These are phyloP conservation scores for Pseudogymnoascus sp. DNA, from an alignment of 2,329 filamentous ascomycete genomes.

Conservation along the genomic window DNA sequence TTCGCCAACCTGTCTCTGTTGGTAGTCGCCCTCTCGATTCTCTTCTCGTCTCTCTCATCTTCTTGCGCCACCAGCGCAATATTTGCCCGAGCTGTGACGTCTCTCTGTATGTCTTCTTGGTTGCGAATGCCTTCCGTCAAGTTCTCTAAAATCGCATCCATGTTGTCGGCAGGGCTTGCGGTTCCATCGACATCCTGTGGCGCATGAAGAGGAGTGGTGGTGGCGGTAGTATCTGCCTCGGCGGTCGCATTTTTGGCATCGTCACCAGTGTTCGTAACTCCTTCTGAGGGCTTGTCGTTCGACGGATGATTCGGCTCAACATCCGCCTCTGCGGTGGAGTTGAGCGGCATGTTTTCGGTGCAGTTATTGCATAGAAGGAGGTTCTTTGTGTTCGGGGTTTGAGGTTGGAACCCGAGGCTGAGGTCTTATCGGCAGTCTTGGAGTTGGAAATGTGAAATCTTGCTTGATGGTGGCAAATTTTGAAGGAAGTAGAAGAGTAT, in stretches of 20 bases:
- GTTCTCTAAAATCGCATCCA: constrained; percentile 40
- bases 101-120: constrained; percentile 83
- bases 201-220: background rate
- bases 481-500: background rate
- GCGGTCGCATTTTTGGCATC: constrained; percentile 25
- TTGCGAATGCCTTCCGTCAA: constrained; percentile 67
- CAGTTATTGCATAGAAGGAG: constrained; percentile 3
- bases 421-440: background rate
- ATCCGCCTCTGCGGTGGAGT: constrained; percentile 6
- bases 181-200: background rate
- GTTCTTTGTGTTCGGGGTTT: background rate
- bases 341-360: constrained; percentile 3
- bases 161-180: constrained; percentile 19
- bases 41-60: constrained; percentile 54
- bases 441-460: background rate
- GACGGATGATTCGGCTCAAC: background rate
- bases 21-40: constrained; percentile 51
- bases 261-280: background rate
- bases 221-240: background rate
- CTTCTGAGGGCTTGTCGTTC: background rate
- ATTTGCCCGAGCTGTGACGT: constrained; percentile 62
- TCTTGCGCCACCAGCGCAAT: constrained; percentile 53
- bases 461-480: background rate
- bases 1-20: constrained; percentile 52
- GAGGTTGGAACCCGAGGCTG: background rate